Evolutionary conservation across 2,329 filamentous ascomycete genomes (phyloP).

Genomic region (Xenoacremonium recifei): DNA sequence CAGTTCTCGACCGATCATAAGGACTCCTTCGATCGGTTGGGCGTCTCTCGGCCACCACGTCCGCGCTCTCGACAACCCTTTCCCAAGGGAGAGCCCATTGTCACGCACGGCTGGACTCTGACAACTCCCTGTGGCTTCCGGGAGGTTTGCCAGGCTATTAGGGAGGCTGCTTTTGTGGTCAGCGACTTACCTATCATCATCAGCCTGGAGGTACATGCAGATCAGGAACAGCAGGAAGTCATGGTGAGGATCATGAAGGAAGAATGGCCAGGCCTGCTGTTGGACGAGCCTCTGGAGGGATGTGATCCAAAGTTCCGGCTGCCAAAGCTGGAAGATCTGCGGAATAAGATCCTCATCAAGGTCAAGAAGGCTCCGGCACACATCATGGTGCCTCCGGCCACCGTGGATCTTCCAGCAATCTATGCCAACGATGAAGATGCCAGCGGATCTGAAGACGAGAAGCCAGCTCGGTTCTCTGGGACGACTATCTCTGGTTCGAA

Average conservation of each 20-base stretch:
- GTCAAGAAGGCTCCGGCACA: constrained; percentile 60
- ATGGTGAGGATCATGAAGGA: constrained; percentile 96
- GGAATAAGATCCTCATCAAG: constrained; percentile 80
- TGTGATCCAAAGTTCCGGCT: constrained; percentile 55
- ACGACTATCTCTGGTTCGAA: constrained; percentile 10
- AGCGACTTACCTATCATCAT: constrained; percentile 84
- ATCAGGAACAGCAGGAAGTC: constrained; percentile 76
- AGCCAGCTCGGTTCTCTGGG: constrained; percentile 11
- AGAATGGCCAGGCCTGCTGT: constrained; percentile 74
- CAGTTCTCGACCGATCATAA: constrained; percentile 26
- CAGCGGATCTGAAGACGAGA: constrained; percentile 46
- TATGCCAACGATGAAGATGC: constrained; percentile 35
- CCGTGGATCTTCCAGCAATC: constrained; percentile 30
- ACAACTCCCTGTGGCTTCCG: constrained; percentile 86
- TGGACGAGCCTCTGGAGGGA: constrained; percentile 56
- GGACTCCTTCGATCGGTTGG: constrained; percentile 34
- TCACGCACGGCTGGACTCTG: constrained; percentile 80
- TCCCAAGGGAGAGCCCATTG: constrained; percentile 66
- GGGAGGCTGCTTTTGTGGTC: constrained; percentile 72
- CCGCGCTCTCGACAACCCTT: constrained; percentile 23
- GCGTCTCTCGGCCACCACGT: constrained; percentile 24
- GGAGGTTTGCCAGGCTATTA: constrained; percentile 78
- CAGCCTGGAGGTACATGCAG: constrained; percentile 87
- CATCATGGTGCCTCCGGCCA: constrained; percentile 29
- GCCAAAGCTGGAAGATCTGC: constrained; percentile 69